Evolutionary conservation across 805 yeast species (phyloP).

Genomic region (Pichia paraexigua): DNA sequence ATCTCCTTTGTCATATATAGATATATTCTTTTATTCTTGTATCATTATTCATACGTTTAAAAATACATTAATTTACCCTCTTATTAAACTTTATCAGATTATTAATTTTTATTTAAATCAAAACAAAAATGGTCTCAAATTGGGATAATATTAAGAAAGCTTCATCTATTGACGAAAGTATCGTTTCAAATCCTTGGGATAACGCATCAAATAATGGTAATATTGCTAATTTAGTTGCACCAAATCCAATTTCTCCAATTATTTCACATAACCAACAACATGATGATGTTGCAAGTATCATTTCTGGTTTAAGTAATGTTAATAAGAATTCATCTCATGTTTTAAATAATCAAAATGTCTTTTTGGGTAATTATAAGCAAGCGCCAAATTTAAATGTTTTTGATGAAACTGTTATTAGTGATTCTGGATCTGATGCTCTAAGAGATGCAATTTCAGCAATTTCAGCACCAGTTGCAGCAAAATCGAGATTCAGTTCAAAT

Average conservation of each 20-base stretch:
- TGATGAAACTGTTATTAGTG: conserved; percentile 24
- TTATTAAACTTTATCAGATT: not conserved
- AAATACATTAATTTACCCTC: not conserved
- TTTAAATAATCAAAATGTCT: conserved; percentile 21
- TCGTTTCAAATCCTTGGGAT: conserved; percentile 25
- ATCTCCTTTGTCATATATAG: not conserved
- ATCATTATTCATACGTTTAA: not conserved
- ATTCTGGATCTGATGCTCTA: conserved; percentile 26
- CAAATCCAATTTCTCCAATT: conserved; percentile 15
- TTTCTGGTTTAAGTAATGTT: conserved; percentile 25
- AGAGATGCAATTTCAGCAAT: conserved; percentile 28
- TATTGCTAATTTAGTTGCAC: conserved; percentile 11
- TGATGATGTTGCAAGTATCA: conserved; percentile 27
- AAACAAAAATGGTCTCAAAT: conserved; percentile 15
- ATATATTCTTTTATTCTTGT: not conserved
- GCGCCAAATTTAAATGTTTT: conserved; percentile 10
- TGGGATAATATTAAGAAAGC: conserved; percentile 19
- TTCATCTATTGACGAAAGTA: conserved; percentile 21
- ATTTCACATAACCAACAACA: conserved; percentile 9
- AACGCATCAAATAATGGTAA: conserved; percentile 16
- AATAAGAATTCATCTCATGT: conserved; percentile 9
- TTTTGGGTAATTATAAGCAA: conserved; percentile 14
- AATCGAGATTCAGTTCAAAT: conserved; percentile 29
- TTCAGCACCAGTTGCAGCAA: conserved; percentile 24
- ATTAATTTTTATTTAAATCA: not conserved